Conservation (phyloP, 768 basidiomycete genomes). For the Calvatia gigantea region DNA sequence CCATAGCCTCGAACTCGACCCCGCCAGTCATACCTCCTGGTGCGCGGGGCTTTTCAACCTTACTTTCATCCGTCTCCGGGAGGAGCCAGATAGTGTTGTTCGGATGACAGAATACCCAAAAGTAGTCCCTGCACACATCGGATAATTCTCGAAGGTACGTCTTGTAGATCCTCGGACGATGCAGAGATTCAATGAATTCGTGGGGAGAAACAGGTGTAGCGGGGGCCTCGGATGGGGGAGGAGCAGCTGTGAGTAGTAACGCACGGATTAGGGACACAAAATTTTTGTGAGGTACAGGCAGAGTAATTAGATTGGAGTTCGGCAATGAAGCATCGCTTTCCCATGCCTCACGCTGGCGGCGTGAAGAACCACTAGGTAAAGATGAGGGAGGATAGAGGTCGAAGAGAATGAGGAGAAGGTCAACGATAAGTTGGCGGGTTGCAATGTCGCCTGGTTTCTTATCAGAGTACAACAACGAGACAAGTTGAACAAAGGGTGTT, state of each 20-base stretch:
- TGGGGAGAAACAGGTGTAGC: conserved; percentile 48
- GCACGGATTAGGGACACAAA: conserved; percentile 73
- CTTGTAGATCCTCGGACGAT: conserved; percentile 33
- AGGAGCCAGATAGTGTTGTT: conserved; percentile 91
- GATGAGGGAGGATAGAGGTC: conserved; percentile 80
- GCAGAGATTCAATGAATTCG: conserved; percentile 64
- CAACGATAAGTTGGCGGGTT: conserved; percentile 86
- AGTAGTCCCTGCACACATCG: conserved; percentile 90
- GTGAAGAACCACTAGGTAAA: conserved; percentile 45
- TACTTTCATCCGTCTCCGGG: conserved; percentile 75
- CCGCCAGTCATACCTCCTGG: conserved; percentile 99
- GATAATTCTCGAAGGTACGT: conserved; percentile 48
- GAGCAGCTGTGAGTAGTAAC: conserved; percentile 56
- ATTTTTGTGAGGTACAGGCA: conserved; percentile 71
- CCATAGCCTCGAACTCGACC: conserved; percentile 97
- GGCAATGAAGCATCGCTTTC: conserved; percentile 40
- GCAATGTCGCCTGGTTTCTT: conserved; percentile 96
- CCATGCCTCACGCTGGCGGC: conserved; percentile 53
- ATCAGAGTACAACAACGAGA: conserved; percentile 88
- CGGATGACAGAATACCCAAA: conserved; percentile 97
- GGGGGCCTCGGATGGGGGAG: conserved; percentile 30
- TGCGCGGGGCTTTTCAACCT: conserved; percentile 87
- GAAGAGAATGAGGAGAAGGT: conserved; percentile 82
- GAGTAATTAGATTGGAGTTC: conserved; percentile 49
- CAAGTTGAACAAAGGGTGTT: conserved; percentile 80